These are phyloP conservation scores for Castanopsis chinensis DNA, from an alignment of 306 rosid species.

Conservation along the genomic window DNA sequence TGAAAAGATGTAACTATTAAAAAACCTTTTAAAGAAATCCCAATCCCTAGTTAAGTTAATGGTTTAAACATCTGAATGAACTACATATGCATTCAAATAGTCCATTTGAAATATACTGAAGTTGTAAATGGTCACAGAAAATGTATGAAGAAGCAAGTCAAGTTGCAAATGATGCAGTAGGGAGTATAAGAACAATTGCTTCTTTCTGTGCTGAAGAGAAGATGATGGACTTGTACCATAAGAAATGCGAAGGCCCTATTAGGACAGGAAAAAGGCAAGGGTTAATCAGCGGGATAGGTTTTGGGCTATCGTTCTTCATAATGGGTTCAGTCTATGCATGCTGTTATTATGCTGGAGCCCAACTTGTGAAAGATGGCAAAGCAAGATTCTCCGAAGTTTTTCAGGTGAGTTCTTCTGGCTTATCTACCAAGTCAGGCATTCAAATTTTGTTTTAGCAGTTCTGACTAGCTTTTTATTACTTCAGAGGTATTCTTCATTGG, in stretches of 20 bases:
- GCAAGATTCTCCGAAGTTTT: conserved; percentile 47
- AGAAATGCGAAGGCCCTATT: conserved; percentile 67
- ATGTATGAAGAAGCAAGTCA: conserved; percentile 87
- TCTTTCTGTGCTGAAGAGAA: conserved; percentile 87
- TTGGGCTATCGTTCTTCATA: conserved; percentile 50
- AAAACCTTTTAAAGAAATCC: background rate
- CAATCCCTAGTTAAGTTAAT: no score
- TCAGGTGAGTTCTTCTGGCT: conserved; percentile 39
- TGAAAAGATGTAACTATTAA: background rate
- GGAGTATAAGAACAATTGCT: conserved; percentile 76
- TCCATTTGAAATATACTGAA: background rate
- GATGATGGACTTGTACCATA: conserved; percentile 61
- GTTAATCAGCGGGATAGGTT: conserved; percentile 55
- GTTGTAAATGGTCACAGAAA: conserved; percentile 36
- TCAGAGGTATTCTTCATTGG: background rate
- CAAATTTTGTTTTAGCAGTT: background rate
- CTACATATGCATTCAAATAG: background rate
- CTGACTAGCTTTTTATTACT: background rate
- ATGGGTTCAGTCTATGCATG: conserved; percentile 44
- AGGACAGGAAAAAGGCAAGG: conserved; percentile 58
- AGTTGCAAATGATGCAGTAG: conserved; percentile 71
- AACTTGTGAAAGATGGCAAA: conserved; percentile 51
- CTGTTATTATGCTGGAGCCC: conserved; percentile 61
- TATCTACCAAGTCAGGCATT: background rate
- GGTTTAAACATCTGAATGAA: background rate